Conservation (phyloP, 805 yeast species). For the Kuraishia cidri region DNA sequence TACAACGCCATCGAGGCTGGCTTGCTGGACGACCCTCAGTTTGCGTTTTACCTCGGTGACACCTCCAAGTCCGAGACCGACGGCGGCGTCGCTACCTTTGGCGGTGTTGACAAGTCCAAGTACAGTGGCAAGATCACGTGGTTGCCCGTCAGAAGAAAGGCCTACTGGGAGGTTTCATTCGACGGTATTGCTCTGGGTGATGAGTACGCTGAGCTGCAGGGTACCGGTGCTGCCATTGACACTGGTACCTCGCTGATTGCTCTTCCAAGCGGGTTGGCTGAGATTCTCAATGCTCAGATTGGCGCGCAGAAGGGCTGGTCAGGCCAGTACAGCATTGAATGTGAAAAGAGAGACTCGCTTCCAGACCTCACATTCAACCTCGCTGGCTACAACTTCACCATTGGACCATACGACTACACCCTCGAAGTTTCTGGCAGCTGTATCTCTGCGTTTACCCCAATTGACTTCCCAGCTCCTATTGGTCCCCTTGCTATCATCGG, state of each 20-base stretch:
- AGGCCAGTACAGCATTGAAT: constrained; percentile 92
- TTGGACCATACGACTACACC: constrained; percentile 85
- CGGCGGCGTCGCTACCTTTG: constrained; percentile 93
- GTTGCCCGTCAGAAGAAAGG: constrained; percentile 98
- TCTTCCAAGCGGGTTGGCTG: constrained; percentile 92
- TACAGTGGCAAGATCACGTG: constrained; percentile 82
- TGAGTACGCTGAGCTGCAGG: constrained; percentile 75
- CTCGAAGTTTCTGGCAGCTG: constrained; percentile 93
- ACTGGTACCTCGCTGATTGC: constrained; percentile 97
- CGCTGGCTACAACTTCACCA: constrained; percentile 85
- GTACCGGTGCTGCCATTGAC: constrained; percentile 95
- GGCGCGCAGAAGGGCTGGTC: constrained; percentile 98
- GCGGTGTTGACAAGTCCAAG: constrained; percentile 78
- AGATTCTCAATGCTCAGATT: constrained; percentile 87
- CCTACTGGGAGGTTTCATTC: constrained; percentile 97
- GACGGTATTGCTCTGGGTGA: constrained; percentile 89
- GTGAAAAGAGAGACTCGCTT: constrained; percentile 72
- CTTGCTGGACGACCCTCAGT: constrained; percentile 73
- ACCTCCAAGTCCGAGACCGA: constrained; percentile 50
- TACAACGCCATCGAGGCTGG: constrained; percentile 82
- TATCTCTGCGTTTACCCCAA: constrained; percentile 91
- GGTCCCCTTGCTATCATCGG: constrained; percentile 96
- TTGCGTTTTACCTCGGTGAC: constrained; percentile 88
- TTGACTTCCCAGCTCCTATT: constrained; percentile 96
- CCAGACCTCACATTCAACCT: constrained; percentile 92